Base-by-base conservation (phyloP, 345 rosid species). In the Pseudoturritis turrita region DNA sequence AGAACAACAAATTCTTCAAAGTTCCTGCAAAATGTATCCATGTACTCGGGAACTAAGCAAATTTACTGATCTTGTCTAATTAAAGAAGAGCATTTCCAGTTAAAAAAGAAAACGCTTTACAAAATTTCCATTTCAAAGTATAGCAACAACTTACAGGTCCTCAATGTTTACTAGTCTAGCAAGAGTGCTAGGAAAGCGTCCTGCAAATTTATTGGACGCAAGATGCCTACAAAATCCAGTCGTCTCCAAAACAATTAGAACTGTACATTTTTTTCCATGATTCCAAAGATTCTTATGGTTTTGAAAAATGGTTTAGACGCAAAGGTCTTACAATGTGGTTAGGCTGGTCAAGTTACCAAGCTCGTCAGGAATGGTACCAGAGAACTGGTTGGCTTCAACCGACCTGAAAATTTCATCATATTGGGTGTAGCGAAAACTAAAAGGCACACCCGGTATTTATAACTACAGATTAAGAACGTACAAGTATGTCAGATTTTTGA, bases 301-400 rank as follows among this genome's bases (percentile, higher is more conserved):
- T n/a, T 47, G 13, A 4, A 52, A 14, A 64, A 47, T 14, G 11
- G 0, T 5, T 26, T 2, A 45, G 18, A 22, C 21, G 10, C 1
- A 14, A 33, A 23, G 10, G 4, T 15, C 83, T 67, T 85, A 85
- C 89, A 87, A 53, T 13, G 55, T 35, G 7, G 14, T 39, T 63
- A 85, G 62, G 78, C 65, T 82, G 57, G 65, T 75, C 18, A 85
- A 50, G 36, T 85, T 72, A 29, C 87, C 88, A 28, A 83, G 74
- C 70, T 85, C 84, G 3, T 75, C 23, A 28, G 92, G 87, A 8
- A 87, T 39, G 3, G 52, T 13, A 21, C 89, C 87, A 14, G 71
- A 83, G 70, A 87, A 82, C 19, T 76, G 68, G 76, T 85, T 87
- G 7, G 77, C 77, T 78, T 83, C 89, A 19, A 87, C 74, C 66